Evolutionary conservation across 139 green algal species (phyloP).

Genomic region (Micromonas commoda): DNA sequence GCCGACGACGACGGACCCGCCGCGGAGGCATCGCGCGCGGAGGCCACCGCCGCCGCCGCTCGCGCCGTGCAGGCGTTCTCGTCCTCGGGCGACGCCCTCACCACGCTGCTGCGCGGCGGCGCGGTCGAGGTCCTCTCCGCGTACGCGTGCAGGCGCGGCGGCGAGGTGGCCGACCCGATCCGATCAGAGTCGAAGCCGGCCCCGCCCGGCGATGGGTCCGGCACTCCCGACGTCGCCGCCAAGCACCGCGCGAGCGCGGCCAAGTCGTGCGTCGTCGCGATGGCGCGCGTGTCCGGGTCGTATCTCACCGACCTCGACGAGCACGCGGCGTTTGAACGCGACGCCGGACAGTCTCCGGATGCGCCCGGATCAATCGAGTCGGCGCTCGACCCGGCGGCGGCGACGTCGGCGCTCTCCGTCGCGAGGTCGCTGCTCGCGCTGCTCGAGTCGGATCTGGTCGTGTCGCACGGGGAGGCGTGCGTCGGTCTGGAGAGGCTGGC

Average conservation of each 20-base stretch:
- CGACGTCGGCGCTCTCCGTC: too few species aligned
- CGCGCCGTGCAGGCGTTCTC: neutral
- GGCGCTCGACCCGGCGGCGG: too few species aligned
- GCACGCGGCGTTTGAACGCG: neutral
- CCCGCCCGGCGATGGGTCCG: too few species aligned
- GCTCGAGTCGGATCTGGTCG: neutral
- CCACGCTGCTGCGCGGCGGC: neutral
- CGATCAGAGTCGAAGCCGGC: too few species aligned
- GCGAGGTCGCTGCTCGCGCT: neutral
- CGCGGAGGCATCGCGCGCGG: neutral
- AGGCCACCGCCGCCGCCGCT: neutral
- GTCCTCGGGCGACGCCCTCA: neutral
- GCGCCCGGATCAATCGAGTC: too few species aligned
- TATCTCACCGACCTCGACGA: neutral
- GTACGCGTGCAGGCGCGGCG: too few species aligned
- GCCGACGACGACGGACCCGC: too few species aligned
- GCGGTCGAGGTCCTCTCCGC: neutral
- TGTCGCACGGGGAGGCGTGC: neutral
- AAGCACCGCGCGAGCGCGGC: too few species aligned
- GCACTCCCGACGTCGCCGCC: too few species aligned
- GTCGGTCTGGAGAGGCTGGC: neutral
- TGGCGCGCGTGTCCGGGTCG: neutral
- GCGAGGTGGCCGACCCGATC: too few species aligned
- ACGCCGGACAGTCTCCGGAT: neutral
- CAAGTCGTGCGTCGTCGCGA: neutral